Base-by-base conservation (phyloP, 768 basidiomycete species). In the Termitomyces sp. region DNA sequence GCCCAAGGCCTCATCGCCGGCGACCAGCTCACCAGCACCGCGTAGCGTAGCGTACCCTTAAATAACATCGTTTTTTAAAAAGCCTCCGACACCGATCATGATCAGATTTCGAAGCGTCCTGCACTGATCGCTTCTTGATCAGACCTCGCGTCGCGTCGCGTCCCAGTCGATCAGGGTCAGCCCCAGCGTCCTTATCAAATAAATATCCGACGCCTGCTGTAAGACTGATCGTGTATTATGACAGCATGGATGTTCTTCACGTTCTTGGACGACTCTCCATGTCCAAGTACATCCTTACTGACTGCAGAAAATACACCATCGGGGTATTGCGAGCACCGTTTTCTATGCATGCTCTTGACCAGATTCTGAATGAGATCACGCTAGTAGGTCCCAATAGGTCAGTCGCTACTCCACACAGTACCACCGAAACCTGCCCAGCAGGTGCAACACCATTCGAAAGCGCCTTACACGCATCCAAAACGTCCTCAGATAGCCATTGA, bases 1-100 rank as follows among this genome's bases (percentile, higher is more conserved):
- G 72, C 91, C 38, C 79, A 87, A 66, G 87, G 91, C 46, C 76
- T 92, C 50, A 69, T 79, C 12, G 78, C 83, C 15, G 91, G 91
- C 4, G 86, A 81, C 68, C 77, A 80, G 14, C 78, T 89, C 72
- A 71, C 81, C 31, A 66, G 60, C 5, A 42, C 7, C 25, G 1
- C 25, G 25, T 25, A 25, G 25, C 25, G 25, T 25, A 25, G 25
- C 25, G 25, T 25, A 25, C 25, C 25, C 25, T 25, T 25, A 25
- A 25, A 25, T 25, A 25, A 25, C 25, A 25, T 25, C 25, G 25
- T 25, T 25, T 25, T 25, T 25, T 25, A 14, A 40, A 40, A 54
- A 7, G 37, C 36, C 17, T 11, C 37, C 51, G 51, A 20, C 36
- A 17, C 38, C 56, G 56, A 57, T 57, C 56, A 48, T 57, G 56